A percentile compares a stretch with the other conserved stretches of the same genome.
phyloP scores from a whole-genome alignment of 768 basidiomycete genomes.

The Glaciozyma antarctica region DNA sequence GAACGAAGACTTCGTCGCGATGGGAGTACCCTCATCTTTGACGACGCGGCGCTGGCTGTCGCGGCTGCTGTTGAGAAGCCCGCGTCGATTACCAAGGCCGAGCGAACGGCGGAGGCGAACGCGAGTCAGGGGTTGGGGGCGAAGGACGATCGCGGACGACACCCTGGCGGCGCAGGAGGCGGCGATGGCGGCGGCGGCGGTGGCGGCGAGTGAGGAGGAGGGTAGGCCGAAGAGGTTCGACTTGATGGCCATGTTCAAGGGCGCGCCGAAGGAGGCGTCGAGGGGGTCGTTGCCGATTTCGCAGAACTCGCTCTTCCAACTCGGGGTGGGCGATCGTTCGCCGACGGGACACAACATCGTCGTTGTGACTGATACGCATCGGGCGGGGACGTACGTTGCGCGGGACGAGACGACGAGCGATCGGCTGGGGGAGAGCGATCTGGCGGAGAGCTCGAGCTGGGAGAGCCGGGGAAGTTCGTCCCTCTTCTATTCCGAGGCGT shows the following conservation, averaged over 20 bases:
- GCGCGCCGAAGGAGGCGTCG: not conserved
- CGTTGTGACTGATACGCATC: constrained; percentile 16
- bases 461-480: constrained; percentile 27
- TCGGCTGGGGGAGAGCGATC: constrained; percentile 4
- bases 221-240: constrained; percentile 23
- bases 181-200: not conserved
- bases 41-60: not conserved
- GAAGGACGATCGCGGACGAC: not conserved
- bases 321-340: constrained; percentile 18
- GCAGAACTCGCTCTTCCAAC: constrained; percentile 12
- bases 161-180: constrained; percentile 4
- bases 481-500: constrained; percentile 33
- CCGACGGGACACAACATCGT: constrained; percentile 23
- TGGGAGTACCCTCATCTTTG: constrained; percentile 3
- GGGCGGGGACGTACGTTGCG: constrained; percentile 8
- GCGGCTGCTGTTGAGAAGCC: constrained; percentile 4
- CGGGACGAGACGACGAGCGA: constrained; percentile 7
- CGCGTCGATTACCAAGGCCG: not conserved
- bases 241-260: constrained; percentile 22
- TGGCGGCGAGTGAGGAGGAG: not conserved
- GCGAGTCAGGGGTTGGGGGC: constrained; percentile 3
- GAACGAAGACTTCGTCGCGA: constrained; percentile 11
- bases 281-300: constrained; percentile 9
- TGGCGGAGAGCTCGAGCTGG: constrained; percentile 20
- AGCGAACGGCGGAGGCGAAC: constrained; percentile 3